Conservation (phyloP, 2,329 filamentous ascomycete species). For the Zymoseptoria pseudotritici region DNA sequence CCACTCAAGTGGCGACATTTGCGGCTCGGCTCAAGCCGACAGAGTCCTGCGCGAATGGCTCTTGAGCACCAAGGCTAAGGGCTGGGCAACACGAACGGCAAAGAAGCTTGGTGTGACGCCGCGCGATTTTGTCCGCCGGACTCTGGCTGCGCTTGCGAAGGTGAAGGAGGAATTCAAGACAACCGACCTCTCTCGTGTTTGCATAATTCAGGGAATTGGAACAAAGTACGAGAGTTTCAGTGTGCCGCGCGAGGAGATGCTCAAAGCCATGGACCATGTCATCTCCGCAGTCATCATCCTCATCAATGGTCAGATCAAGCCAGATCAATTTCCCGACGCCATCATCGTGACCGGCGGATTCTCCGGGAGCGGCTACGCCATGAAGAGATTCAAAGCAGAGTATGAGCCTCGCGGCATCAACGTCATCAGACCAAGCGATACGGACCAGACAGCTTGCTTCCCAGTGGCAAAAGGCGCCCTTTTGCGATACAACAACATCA, state of each 20-base stretch:
- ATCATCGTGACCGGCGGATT: constrained; percentile 10
- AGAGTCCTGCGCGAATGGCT: constrained; percentile 1
- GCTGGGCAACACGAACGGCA: neutral
- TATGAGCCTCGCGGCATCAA: constrained; percentile 2
- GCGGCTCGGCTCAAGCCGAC: constrained; percentile 8
- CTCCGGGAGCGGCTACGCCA: constrained; percentile 6
- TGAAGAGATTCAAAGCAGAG: neutral
- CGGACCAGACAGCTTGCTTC: neutral
- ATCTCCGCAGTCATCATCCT: neutral
- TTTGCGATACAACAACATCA: constrained; percentile 7
- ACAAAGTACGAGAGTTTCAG: neutral
- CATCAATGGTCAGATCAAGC: constrained; percentile 1
- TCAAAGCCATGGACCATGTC: constrained; percentile 3
- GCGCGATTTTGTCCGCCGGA: constrained; percentile 6
- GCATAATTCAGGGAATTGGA: neutral
- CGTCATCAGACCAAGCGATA: constrained; percentile 4
- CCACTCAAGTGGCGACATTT: constrained; percentile 6
- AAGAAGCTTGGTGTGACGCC: neutral
- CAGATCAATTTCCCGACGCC: neutral
- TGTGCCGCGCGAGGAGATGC: neutral
- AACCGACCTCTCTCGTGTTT: neutral
- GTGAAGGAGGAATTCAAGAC: constrained; percentile 1
- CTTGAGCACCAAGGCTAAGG: neutral
- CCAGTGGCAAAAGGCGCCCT: constrained; percentile 7
- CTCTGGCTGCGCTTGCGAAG: constrained; percentile 3